Conservation (phyloP, 2,329 filamentous ascomycete species). For the Penicillium sp. region DNA sequence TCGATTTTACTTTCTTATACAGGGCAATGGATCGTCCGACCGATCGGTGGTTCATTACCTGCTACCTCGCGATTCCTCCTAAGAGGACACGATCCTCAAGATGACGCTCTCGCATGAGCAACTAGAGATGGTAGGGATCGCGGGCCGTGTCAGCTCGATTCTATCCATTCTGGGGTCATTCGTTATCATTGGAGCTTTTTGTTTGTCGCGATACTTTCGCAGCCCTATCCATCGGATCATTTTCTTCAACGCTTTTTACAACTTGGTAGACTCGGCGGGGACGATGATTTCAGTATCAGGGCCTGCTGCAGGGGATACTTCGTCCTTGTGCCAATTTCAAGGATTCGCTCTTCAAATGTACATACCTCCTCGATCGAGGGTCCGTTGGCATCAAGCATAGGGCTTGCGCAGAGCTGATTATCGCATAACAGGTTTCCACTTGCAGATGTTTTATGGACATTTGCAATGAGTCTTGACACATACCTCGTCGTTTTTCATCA, state of each 20-base stretch:
- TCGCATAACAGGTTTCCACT: constrained; percentile 36
- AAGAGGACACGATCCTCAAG: constrained; percentile 1
- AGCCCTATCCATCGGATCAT: constrained; percentile 45
- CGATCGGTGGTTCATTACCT: not conserved
- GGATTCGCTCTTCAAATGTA: constrained; percentile 44
- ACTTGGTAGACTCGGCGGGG: constrained; percentile 40
- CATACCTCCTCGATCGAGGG: constrained; percentile 20
- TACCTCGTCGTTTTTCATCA: constrained; percentile 41
- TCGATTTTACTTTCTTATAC: not conserved
- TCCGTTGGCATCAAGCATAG: not conserved
- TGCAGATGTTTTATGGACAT: constrained; percentile 43
- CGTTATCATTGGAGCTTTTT: constrained; percentile 39
- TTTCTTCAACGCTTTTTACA: constrained; percentile 43
- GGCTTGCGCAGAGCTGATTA: not conserved
- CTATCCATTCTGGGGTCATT: constrained; percentile 39
- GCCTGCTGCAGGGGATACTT: constrained; percentile 35
- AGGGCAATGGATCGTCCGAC: not conserved
- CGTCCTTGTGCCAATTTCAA: constrained; percentile 42
- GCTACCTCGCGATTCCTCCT: not conserved
- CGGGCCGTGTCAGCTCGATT: constrained; percentile 34
- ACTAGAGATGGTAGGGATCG: constrained; percentile 28
- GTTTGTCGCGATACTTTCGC: constrained; percentile 36
- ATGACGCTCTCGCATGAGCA: constrained; percentile 32
- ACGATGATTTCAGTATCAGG: constrained; percentile 45
- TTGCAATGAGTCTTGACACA: constrained; percentile 42